Conservation (phyloP, 2,329 filamentous ascomycete species). For the Phaeosphaeria sp. region DNA sequence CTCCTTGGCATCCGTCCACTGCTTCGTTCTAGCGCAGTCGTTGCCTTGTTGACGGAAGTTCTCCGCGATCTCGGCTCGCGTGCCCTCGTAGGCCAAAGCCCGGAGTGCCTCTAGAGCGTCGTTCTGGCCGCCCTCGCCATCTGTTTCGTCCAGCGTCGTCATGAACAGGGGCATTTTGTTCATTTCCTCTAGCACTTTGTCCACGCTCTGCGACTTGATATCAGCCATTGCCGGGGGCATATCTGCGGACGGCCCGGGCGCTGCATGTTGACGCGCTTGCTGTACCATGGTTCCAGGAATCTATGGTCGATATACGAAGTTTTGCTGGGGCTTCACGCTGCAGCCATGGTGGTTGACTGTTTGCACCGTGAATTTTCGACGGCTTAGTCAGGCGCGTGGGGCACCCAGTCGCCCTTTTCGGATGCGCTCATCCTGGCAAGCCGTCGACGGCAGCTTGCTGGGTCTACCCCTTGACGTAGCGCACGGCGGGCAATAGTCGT, state of each 20-base stretch:
- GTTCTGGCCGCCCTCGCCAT: conserved; percentile 73
- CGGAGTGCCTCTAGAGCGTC: conserved; percentile 84
- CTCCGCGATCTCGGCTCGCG: conserved; percentile 78
- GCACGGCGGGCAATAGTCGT: conserved; percentile 5
- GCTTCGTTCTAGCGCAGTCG: conserved; percentile 76
- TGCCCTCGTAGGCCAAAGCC: conserved; percentile 92
- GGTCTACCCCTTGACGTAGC: not conserved
- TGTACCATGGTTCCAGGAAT: conserved; percentile 23
- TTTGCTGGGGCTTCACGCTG: not conserved
- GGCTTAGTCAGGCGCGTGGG: conserved; percentile 4
- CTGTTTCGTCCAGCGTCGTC: conserved; percentile 78
- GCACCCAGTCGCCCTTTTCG: not conserved
- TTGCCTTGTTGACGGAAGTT: conserved; percentile 95
- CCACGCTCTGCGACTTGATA: conserved; percentile 62
- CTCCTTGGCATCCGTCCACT: conserved; percentile 84
- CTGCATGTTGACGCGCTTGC: conserved; percentile 14
- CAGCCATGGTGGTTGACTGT: not conserved
- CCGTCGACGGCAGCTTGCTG: not conserved
- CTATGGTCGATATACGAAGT: not conserved
- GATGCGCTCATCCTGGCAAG: not conserved
- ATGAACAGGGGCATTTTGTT: conserved; percentile 89
- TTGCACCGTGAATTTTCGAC: not conserved
- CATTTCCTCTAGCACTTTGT: conserved; percentile 69
- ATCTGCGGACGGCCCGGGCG: conserved; percentile 46
- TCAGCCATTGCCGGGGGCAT: conserved; percentile 67